phyloP scores from a whole-genome alignment of 768 basidiomycete genomes.

The Crepidotus variabilis region DNA sequence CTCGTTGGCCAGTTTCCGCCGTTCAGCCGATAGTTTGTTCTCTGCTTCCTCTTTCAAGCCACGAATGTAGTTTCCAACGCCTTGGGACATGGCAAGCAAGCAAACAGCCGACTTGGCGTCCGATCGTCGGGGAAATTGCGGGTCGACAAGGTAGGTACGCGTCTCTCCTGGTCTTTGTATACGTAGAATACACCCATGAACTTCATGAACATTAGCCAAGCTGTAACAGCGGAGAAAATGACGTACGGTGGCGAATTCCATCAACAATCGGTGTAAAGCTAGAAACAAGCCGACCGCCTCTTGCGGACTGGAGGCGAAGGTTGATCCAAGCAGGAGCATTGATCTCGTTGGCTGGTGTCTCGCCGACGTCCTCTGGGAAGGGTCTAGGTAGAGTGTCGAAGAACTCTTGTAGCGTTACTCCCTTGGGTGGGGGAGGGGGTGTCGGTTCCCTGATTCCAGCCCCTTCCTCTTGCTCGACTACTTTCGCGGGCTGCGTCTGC shows the following conservation, averaged over 20 bases:
- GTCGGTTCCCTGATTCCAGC: conserved; percentile 2
- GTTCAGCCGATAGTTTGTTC: conserved; percentile 39
- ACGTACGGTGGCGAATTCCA: conserved; percentile 41
- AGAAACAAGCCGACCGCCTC: conserved; percentile 41
- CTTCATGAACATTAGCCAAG: conserved; percentile 23
- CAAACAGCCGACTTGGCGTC: conserved; percentile 73
- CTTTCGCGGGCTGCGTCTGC: conserved; percentile 34
- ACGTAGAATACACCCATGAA: conserved; percentile 62
- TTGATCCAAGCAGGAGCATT: conserved; percentile 56
- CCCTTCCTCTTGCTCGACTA: conserved; percentile 12
- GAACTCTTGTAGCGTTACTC: conserved; percentile 49
- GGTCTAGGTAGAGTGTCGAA: conserved; percentile 66
- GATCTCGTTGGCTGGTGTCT: conserved; percentile 43
- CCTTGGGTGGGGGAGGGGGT: conserved; percentile 10
- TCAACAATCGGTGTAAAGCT: conserved; percentile 42
- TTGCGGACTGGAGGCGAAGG: conserved; percentile 42
- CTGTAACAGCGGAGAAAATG: conserved; percentile 2
- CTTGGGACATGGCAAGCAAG: conserved; percentile 61
- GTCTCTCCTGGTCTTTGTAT: conserved; percentile 49
- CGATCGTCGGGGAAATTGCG: conserved; percentile 51
- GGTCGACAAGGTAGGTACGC: conserved; percentile 60
- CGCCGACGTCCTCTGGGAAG: conserved; percentile 50
- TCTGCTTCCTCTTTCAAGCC: conserved; percentile 38
- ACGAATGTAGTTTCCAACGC: conserved; percentile 54
- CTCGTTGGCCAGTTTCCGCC: conserved; percentile 40